A percentile compares a stretch with the other conserved stretches of the same genome.
Conservation (phyloP, 129 eudicot genomes). For the Escallonia herrerae region DNA sequence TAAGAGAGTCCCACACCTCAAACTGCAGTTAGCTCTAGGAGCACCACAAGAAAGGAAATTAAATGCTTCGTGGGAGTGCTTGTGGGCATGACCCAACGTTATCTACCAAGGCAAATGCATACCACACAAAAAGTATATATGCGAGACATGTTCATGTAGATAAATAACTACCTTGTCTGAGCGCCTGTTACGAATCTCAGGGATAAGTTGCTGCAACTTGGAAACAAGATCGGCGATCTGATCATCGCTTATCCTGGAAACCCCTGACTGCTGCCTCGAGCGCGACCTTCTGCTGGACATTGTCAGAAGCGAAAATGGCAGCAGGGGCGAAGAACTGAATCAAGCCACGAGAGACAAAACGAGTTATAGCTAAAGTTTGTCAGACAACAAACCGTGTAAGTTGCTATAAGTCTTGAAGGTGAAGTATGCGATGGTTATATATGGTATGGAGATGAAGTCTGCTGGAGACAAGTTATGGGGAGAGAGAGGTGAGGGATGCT, state of each 20-base stretch:
- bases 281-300: conserved; percentile 97
- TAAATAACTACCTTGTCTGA: conserved; percentile 59
- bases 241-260: conserved; percentile 58
- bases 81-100: conserved; percentile 31
- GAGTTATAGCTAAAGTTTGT: neutral
- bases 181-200: conserved; percentile 60
- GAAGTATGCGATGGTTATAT: neutral
- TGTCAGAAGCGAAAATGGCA: conserved; percentile 1
- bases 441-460: neutral
- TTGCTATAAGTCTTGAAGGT: neutral
- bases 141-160: neutral
- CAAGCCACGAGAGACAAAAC: neutral
- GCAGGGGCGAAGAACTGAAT: neutral
- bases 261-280: conserved; percentile 55
- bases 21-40: conserved; percentile 25
- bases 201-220: conserved; percentile 80
- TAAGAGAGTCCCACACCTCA: conserved; percentile 23
- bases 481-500: conserved; percentile 8
- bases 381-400: neutral
- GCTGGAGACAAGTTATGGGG: conserved; percentile 25
- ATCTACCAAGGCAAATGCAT: conserved; percentile 34
- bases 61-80: conserved; percentile 32
- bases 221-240: conserved; percentile 85
- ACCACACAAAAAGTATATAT: conserved; percentile 41
- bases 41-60: conserved; percentile 35